A percentile compares a stretch with the other conserved stretches of the same genome.
phyloP scores from a whole-genome alignment of 768 basidiomycete genomes.

The Amanita fuliginea region DNA sequence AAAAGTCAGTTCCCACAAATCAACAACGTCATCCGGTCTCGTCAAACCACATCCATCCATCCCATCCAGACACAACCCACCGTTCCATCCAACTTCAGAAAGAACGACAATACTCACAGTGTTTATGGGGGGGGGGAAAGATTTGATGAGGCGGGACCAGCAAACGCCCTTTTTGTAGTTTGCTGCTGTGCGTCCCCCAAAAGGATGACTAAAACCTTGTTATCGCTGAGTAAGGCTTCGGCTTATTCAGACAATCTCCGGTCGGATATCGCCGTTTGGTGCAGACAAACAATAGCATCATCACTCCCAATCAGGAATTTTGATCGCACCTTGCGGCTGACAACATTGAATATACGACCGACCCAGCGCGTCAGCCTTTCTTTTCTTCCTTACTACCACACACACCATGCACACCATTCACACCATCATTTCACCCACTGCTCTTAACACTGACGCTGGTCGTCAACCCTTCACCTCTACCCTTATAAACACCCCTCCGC shows the following conservation, averaged over 20 bases:
- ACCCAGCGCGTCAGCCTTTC: background rate
- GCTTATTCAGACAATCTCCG: no score
- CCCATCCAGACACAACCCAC: constrained; percentile 8
- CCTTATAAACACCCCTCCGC: no score
- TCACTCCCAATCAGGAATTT: no score
- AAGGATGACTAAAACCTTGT: no score
- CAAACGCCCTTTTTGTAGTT: constrained; percentile 2
- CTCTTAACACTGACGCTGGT: background rate
- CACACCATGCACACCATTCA: background rate
- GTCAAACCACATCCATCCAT: constrained; percentile 5
- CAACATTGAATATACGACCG: no score
- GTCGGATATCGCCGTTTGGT: no score
- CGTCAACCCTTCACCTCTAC: background rate
- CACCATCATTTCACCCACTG: background rate
- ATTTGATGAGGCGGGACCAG: background rate
- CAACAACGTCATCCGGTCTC: constrained; percentile 4
- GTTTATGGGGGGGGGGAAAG: background rate
- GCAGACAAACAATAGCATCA: no score
- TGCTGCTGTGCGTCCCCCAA: background rate
- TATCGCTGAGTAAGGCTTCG: no score
- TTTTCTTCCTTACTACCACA: no score
- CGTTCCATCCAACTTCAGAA: background rate
- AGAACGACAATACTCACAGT: constrained; percentile 2
- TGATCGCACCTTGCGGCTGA: no score
- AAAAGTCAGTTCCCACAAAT: constrained; percentile 1